These are phyloP conservation scores for Diplotaxis tenuifolia DNA, from an alignment of 345 rosid genomes.

Conservation along the genomic window DNA sequence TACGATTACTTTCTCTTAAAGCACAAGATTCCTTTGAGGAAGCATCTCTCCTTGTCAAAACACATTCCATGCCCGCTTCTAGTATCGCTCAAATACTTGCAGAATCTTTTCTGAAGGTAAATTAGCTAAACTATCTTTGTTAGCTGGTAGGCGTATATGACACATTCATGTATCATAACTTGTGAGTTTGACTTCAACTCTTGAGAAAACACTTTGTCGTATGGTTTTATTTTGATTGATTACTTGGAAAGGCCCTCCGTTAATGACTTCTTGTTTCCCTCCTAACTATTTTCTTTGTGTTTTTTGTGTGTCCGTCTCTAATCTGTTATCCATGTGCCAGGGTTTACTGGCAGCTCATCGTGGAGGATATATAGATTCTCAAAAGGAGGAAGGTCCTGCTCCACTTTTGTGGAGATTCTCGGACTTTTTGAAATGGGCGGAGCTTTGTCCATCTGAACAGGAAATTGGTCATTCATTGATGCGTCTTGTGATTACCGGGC, in stretches of 20 bases:
- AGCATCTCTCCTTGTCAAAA: conserved; percentile 79
- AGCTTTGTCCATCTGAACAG: conserved; percentile 96
- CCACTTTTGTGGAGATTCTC: conserved; percentile 96
- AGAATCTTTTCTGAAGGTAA: conserved; percentile 90
- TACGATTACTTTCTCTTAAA: conserved; percentile 92
- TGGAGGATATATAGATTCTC: conserved; percentile 96
- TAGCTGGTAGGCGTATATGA: conserved; percentile 1
- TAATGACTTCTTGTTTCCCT: neutral
- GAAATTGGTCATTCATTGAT: conserved; percentile 97
- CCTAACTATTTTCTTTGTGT: conserved; percentile 1
- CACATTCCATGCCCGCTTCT: conserved; percentile 81
- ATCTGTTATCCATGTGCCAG: conserved; percentile 42
- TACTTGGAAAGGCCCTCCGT: conserved; percentile 1
- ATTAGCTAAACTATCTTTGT: conserved; percentile 7
- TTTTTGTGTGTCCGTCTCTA: conserved; percentile 4
- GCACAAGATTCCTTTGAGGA: conserved; percentile 97
- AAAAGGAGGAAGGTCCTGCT: conserved; percentile 97
- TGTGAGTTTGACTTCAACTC: neutral
- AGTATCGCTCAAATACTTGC: conserved; percentile 94
- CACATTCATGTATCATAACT: neutral
- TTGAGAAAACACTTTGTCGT: neutral
- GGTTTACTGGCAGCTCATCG: conserved; percentile 98
- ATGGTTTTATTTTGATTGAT: conserved; percentile 17
- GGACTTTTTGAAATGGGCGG: conserved; percentile 95
- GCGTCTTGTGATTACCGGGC: conserved; percentile 97